A percentile compares a stretch with the other conserved stretches of the same genome.
These are phyloP conservation scores for Plasmodium yoelii DNA, from an alignment of 169 alveolate species.

Conservation along the genomic window DNA sequence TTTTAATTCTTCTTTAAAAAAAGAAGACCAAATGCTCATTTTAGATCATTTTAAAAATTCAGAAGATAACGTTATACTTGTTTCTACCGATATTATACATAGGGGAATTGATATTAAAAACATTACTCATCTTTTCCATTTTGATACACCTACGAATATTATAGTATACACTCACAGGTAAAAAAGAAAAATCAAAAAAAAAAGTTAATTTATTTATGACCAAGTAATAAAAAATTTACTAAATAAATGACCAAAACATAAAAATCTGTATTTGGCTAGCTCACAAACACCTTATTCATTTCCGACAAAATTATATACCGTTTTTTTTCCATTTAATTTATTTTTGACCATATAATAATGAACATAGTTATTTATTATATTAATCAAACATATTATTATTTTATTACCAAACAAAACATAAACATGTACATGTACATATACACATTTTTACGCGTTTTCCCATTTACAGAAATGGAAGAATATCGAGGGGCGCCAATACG, in stretches of 20 bases:
- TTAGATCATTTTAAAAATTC: slow-evolving; percentile 90
- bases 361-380: too few relatives aligned
- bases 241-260: too few relatives aligned
- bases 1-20: slow-evolving; percentile 58
- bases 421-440: neutral
- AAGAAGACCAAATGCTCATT: slow-evolving; percentile 68
- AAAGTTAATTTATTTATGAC: neutral
- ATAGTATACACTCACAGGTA: slow-evolving; percentile 88
- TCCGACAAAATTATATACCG: too few relatives aligned
- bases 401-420: neutral
- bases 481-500: slow-evolving; percentile 65
- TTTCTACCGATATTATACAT: slow-evolving; percentile 96
- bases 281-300: too few relatives aligned
- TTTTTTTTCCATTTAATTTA: too few relatives aligned
- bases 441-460: neutral
- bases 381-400: too few relatives aligned
- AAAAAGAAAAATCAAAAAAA: neutral
- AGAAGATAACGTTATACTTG: slow-evolving; percentile 88
- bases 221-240: neutral
- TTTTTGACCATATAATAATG: too few relatives aligned
- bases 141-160: slow-evolving; percentile 92
- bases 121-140: slow-evolving; percentile 93
- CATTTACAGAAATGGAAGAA: slow-evolving; percentile 53
- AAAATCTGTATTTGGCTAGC: too few relatives aligned
- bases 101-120: slow-evolving; percentile 95